Percentiles rank a stretch among this genome's conserved stretches.
Evolutionary conservation across 257 asterid species (phyloP).

Genomic region (Solanum arcanum): DNA sequence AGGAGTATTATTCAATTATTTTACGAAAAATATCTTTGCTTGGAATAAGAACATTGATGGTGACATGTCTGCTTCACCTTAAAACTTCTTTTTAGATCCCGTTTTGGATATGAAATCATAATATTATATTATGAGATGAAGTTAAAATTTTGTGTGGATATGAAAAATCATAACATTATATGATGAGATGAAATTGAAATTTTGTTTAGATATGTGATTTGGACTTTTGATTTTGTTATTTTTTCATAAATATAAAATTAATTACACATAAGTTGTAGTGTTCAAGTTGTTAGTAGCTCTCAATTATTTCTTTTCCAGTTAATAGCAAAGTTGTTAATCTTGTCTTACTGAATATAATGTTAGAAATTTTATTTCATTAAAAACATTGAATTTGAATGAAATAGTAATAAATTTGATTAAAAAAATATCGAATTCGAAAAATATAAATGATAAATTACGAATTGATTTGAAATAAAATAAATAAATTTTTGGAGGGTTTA

Average conservation of each 20-base stretch:
- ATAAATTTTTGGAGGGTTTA: not conserved
- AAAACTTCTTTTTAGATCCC: not conserved
- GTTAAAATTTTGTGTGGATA: no score
- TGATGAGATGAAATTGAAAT: no score
- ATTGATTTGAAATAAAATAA: not conserved
- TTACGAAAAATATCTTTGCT: rapidly evolving
- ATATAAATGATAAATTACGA: no score
- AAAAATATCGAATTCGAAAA: no score
- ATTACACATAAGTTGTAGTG: no score
- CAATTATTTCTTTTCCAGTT: no score
- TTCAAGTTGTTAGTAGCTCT: not conserved
- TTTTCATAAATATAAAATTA: no score
- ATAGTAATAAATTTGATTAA: not conserved
- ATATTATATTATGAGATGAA: not conserved
- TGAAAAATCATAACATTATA: not conserved
- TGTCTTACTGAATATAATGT: not conserved
- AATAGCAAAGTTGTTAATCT: not conserved
- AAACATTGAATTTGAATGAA: not conserved
- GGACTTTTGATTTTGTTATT: not conserved
- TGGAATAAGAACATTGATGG: not conserved
- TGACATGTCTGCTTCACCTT: not conserved
- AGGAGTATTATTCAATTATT: not conserved
- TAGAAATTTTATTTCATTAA: not conserved
- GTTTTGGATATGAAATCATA: not conserved
- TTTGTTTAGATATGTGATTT: not conserved